phyloP scores from a whole-genome alignment of 2,329 filamentous ascomycete genomes.

The Canariomyces notabilis region DNA sequence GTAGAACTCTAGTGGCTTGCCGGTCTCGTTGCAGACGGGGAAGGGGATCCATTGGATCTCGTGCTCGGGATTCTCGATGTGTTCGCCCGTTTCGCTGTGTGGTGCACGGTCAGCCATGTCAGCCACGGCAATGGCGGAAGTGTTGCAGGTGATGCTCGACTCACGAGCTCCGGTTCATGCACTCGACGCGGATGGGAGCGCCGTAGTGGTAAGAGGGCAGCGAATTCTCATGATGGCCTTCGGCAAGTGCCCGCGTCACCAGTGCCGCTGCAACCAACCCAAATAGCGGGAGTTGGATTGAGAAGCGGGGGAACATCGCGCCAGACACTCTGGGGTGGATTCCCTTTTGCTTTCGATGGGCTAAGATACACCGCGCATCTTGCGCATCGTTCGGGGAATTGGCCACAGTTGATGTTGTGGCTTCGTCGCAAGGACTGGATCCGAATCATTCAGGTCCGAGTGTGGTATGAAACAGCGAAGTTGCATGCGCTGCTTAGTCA shows the following conservation, averaged over 20 bases:
- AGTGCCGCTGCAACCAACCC: constrained; percentile 2
- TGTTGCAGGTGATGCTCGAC: constrained; percentile 34
- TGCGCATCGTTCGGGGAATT: neutral
- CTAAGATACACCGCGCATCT: constrained; percentile 10
- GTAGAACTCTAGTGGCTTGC: constrained; percentile 71
- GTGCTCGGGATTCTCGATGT: constrained; percentile 74
- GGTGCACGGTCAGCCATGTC: neutral
- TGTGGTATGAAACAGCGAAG: no score
- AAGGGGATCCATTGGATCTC: constrained; percentile 92
- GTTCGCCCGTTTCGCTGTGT: constrained; percentile 76
- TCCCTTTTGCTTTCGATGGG: neutral
- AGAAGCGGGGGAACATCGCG: neutral
- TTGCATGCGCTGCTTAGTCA: neutral
- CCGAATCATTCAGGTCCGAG: no score
- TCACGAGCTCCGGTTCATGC: constrained; percentile 69
- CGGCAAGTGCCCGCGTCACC: constrained; percentile 8
- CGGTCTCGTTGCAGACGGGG: constrained; percentile 83
- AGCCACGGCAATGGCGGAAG: neutral
- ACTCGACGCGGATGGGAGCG: constrained; percentile 63
- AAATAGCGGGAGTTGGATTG: neutral
- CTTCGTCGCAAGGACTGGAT: neutral
- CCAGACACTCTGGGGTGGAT: neutral
- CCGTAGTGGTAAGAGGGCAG: constrained; percentile 62
- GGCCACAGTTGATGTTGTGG: neutral
- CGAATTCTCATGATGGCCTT: constrained; percentile 34